Conservation (phyloP, 2,329 filamentous ascomycete genomes). For the Cytospora piceae region DNA sequence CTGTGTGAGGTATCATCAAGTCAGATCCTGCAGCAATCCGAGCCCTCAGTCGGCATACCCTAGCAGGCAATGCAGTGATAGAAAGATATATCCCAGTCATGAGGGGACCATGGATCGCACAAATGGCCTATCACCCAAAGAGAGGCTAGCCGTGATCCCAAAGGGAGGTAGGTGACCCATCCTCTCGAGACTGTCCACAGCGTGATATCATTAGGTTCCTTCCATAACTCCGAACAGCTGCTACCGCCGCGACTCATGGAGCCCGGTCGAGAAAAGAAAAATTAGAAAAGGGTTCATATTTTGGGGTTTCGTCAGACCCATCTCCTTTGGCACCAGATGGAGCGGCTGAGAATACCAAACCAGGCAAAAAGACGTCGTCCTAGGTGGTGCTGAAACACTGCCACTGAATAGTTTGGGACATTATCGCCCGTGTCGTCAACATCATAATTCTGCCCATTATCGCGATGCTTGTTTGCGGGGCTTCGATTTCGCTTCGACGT, state of each 20-base stretch:
- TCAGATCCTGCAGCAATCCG: neutral
- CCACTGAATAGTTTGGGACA: neutral
- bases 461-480: neutral
- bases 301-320: neutral
- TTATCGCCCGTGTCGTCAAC: neutral
- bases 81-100: too few relatives aligned
- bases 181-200: neutral
- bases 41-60: too few relatives aligned
- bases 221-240: neutral
- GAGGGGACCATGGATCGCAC: neutral
- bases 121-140: neutral
- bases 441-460: neutral
- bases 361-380: neutral
- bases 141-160: neutral
- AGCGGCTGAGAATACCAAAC: neutral
- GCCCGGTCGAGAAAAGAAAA: neutral
- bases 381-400: neutral
- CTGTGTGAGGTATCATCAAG: conserved; percentile 9
- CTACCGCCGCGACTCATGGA: neutral
- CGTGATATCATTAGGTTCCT: neutral
- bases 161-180: neutral
- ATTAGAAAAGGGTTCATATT: neutral
- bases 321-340: neutral
- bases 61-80: too few relatives aligned
- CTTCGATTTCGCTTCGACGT: neutral